These are phyloP conservation scores for Populus hybrid DNA, from an alignment of 441 rosid genomes.

Conservation along the genomic window DNA sequence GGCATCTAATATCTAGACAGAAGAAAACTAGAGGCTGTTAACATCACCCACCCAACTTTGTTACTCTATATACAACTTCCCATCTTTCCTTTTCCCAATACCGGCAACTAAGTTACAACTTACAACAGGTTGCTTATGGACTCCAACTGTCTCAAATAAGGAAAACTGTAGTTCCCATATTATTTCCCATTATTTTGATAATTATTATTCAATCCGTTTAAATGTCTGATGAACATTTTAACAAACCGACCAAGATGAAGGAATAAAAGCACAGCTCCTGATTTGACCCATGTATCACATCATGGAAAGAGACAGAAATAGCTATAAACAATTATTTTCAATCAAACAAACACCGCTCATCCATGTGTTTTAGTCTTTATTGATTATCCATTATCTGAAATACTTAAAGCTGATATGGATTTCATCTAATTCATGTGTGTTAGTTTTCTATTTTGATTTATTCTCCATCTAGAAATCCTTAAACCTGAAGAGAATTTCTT, in stretches of 20 bases:
- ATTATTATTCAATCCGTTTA: background rate
- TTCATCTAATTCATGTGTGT: background rate
- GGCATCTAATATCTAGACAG: background rate
- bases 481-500: background rate
- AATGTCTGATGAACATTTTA: background rate
- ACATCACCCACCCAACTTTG: background rate
- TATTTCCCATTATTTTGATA: background rate
- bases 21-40: background rate
- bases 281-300: background rate
- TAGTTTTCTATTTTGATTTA: background rate
- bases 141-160: background rate
- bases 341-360: background rate
- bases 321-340: too few species aligned
- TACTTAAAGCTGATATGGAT: background rate
- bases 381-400: background rate
- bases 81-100: background rate
- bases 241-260: background rate
- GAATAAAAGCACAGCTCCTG: background rate
- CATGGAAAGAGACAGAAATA: too few species aligned
- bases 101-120: background rate
- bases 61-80: background rate
- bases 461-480: constrained; percentile 3
- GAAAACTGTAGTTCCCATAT: background rate
- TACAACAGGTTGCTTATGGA: background rate
- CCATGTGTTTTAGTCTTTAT: background rate